Percentiles rank a stretch among this genome's conserved stretches.
phyloP scores from a whole-genome alignment of 164 flowering plant species.

The Berberis vulgaris region DNA sequence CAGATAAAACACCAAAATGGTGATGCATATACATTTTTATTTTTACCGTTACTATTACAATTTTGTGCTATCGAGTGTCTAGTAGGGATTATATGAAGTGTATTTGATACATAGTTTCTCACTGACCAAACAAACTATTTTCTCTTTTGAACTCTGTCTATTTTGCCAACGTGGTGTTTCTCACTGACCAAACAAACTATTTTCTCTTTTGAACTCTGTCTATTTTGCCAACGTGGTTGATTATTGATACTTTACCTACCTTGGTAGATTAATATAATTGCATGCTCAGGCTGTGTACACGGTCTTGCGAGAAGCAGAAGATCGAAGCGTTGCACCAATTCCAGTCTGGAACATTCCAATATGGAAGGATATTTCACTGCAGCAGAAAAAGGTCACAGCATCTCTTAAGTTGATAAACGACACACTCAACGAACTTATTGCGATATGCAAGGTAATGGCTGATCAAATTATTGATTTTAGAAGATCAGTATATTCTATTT shows the following conservation, averaged over 20 bases:
- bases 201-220: not conserved
- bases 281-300: constrained; percentile 83
- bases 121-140: too few relatives aligned
- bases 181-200: too few relatives aligned
- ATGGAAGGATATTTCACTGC: constrained; percentile 95
- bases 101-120: too few relatives aligned
- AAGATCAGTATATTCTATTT: not conserved
- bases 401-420: constrained; percentile 77
- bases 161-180: too few relatives aligned
- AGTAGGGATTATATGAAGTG: too few relatives aligned
- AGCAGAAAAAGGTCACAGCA: constrained; percentile 59
- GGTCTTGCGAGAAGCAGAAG: constrained; percentile 90
- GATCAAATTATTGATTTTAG: not conserved
- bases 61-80: too few relatives aligned
- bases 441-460: constrained; percentile 74
- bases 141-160: not conserved
- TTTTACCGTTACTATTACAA: too few relatives aligned
- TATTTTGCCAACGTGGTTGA: too few relatives aligned
- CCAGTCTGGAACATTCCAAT: constrained; percentile 93
- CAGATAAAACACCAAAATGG: too few relatives aligned
- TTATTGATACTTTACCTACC: not conserved
- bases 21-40: too few relatives aligned
- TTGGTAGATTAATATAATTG: not conserved
- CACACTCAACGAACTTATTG: constrained; percentile 67
- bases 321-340: constrained; percentile 74